Evolutionary conservation across 2,329 filamentous ascomycete genomes (phyloP).

Genomic region (Waltergamsia citrina): DNA sequence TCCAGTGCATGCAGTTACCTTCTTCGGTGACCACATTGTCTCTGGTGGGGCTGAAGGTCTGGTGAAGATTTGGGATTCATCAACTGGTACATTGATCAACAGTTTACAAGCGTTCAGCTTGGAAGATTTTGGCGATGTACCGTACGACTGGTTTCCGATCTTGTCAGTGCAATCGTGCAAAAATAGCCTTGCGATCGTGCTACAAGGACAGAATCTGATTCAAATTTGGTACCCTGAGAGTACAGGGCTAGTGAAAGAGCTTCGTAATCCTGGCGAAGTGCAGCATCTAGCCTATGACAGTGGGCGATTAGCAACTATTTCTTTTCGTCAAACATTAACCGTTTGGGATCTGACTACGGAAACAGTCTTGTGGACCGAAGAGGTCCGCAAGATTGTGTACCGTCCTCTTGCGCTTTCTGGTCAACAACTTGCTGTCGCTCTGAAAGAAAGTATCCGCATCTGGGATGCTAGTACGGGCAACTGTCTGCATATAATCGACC

Average conservation of each 20-base stretch:
- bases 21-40: constrained; percentile 1
- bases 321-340: no score
- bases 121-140: background rate
- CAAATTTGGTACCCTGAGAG: no score
- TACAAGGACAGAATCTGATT: no score
- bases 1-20: constrained; percentile 1
- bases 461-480: background rate
- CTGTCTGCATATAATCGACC: background rate
- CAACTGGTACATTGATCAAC: constrained; percentile 2
- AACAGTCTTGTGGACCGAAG: background rate
- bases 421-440: background rate
- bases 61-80: constrained; percentile 4
- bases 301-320: no score
- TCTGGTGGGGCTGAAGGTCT: constrained; percentile 3
- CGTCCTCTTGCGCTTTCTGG: background rate
- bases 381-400: background rate
- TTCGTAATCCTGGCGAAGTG: no score
- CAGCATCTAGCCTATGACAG: no score
- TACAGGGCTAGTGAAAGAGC: no score
- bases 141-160: background rate
- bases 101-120: no score
- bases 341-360: background rate
- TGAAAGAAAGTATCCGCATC: background rate
- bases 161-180: no score
- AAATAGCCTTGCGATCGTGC: no score